These are phyloP conservation scores for Microbotryomycetes sp. DNA, from an alignment of 1,284 basidiomycete genomes.

Conservation along the genomic window DNA sequence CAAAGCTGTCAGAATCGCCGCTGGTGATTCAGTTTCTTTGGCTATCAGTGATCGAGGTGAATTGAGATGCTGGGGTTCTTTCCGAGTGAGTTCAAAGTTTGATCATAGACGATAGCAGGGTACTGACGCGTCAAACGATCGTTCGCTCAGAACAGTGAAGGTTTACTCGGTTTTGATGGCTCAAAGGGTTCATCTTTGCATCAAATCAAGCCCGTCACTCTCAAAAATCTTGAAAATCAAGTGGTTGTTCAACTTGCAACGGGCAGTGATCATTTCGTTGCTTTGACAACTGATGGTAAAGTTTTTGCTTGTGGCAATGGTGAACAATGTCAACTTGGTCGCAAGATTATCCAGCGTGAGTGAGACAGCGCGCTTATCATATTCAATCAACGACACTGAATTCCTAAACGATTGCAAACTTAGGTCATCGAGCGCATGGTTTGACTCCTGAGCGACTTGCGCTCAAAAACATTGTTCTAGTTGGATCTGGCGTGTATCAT, in stretches of 20 bases:
- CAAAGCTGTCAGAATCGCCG: constrained; percentile 57
- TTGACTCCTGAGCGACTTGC: constrained; percentile 72
- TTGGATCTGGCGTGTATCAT: constrained; percentile 76
- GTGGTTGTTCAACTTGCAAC: constrained; percentile 69
- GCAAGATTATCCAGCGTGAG: constrained; percentile 57
- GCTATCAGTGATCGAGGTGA: constrained; percentile 51
- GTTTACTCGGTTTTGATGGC: constrained; percentile 75
- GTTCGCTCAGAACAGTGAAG: constrained; percentile 61
- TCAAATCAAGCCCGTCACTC: constrained; percentile 47
- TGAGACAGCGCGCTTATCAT: constrained; percentile 30
- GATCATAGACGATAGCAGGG: constrained; percentile 1
- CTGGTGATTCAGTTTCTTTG: constrained; percentile 41
- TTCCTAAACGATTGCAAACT: constrained; percentile 13
- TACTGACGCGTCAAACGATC: background rate
- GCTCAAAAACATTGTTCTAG: constrained; percentile 64
- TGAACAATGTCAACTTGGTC: constrained; percentile 48
- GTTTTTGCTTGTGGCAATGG: constrained; percentile 75
- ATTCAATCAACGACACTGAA: constrained; percentile 17
- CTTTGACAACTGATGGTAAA: constrained; percentile 73
- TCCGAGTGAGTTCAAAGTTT: constrained; percentile 59
- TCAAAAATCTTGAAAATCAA: constrained; percentile 44
- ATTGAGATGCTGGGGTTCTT: constrained; percentile 83
- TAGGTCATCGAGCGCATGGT: constrained; percentile 68
- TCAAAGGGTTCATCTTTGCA: constrained; percentile 45
- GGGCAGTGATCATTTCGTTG: constrained; percentile 79